Evolutionary conservation across 2,329 filamentous ascomycete species (phyloP), one percentile per base, ranked within the genome.

Genomic region (Colletotrichum ledebouriae): DNA sequence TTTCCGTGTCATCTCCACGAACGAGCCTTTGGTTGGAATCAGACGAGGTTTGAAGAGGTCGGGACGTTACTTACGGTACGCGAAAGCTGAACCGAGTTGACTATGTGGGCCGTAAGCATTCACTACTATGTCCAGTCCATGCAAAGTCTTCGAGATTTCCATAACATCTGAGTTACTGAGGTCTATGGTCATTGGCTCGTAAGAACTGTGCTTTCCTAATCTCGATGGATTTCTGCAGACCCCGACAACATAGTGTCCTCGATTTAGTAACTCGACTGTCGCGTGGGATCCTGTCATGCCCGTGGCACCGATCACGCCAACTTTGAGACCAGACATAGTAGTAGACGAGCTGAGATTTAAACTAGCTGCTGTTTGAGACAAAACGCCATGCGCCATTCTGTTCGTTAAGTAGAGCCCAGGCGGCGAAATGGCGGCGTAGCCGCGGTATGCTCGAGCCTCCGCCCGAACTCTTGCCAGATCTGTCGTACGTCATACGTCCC

Each of bases 251-350:
- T 20, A 10, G n/a, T 61, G 59, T 9, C 59, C 59, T 52, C 59
- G 37, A 11, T 41, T 39, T 13, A 61, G 22, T 46, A 61, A 37
- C 37, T 61, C 59, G 20, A 53, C 47, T 34, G 59, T 44, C 33
- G 59, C 59, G 22, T 61, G 59, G 4, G 59, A 61, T 12, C 59
- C 59, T 47, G 59, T 61, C 59, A 61, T 61, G 12, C 47, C 59
- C 20, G 59, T 61, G 22, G 47, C 59, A 13, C 47, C 59, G 2
- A 61, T 41, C 20, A 61, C 59, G 17, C 46, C 59, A 20, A 61
- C 47, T 20, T 9, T 61, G n/a, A 61, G 22, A 25, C 37, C 22
- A 44, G 47, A n/a, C 59, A 61, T 59, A 9, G 9, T 29, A 25
- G 29, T 2, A 39, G 10, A 6, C 15, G 13, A 29, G 33, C 3